These are phyloP conservation scores for Solanum sejunctum DNA, from an alignment of 257 asterid species.

Conservation along the genomic window DNA sequence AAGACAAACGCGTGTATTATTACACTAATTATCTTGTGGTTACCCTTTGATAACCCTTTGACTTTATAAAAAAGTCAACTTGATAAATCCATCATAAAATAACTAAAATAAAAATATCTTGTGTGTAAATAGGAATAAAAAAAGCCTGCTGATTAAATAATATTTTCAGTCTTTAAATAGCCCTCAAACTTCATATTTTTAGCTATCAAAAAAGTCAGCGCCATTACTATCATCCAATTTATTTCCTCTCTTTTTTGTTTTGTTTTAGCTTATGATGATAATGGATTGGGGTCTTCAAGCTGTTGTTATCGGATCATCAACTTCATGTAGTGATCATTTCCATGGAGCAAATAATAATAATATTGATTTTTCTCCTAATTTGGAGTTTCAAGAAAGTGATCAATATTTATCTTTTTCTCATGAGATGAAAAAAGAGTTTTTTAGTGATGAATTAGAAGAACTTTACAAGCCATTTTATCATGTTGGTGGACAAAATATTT, in stretches of 20 bases:
- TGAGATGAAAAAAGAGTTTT: conserved; percentile 8
- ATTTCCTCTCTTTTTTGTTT: not conserved
- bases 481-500: conserved; percentile 7
- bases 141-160: not conserved
- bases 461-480: conserved; percentile 72
- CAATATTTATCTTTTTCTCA: conserved; percentile 1
- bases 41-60: conserved; percentile 39
- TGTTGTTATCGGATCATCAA: conserved; percentile 34
- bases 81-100: not conserved
- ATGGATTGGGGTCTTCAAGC: conserved; percentile 57
- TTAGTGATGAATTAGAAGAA: conserved; percentile 42
- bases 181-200: not conserved
- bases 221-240: not conserved
- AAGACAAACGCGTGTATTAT: conserved; percentile 32
- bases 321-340: conserved; percentile 11
- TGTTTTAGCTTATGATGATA: not conserved
- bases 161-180: conserved; percentile 16
- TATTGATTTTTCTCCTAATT: not conserved
- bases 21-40: not conserved
- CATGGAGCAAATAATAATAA: conserved; percentile 1
- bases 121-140: not conserved
- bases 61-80: conserved; percentile 40
- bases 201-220: conserved; percentile 21
- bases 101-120: not conserved
- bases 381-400: conserved; percentile 17